Base-by-base conservation (phyloP, 2,329 filamentous ascomycete genomes). In the Epichloe brachyelytri region DNA sequence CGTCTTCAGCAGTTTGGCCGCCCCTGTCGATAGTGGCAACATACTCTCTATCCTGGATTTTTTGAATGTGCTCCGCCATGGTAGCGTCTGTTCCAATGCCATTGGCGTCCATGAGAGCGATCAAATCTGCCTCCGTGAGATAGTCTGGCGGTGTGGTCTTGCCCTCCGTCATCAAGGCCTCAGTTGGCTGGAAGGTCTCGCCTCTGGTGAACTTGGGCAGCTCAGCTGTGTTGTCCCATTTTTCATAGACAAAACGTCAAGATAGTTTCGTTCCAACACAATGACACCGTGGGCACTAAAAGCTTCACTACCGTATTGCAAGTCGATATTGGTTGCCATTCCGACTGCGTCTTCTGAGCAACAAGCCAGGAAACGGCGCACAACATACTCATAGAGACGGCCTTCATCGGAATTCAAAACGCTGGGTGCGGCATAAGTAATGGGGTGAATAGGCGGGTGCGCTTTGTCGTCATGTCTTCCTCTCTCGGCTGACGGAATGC, bases 81-180 rank as follows among this genome's bases (percentile, higher is more conserved):
- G 93, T 98, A 6, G 93, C 93, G 70, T 98, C 93, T 10, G 93
- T 98, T 12, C 93, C 93, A 56, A 98, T 98, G 2, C 93, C 93
- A 63, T 98, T 98, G 43, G 88, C 90, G 69, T 98, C 93, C 93
- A 98, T 98, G 11, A 98, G 77, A 3, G 85, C 86, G 63, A 98
- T 95, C 26, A 98, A 75, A 64, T 98, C 93, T 0, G 93, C 90
- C 64, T 98, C 93, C 0, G 93, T 97, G 33, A 98, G 75, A 63
- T 95, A 96, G 20, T 77, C 80, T 0, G 93, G 93, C 12, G 90
- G 75, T 1, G 77, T 79, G 0, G 93, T 98, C 66, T 94, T 86
- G n/a, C 93, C 91, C 59, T 97, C 89, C 1, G 80, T 83, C 69
- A 98, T 88, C 59, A 85, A 82, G 4, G 89, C 91, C 68, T 96